These are phyloP conservation scores for Exophiala dermatitidis DNA, from an alignment of 2,329 filamentous ascomycete species.

Conservation along the genomic window DNA sequence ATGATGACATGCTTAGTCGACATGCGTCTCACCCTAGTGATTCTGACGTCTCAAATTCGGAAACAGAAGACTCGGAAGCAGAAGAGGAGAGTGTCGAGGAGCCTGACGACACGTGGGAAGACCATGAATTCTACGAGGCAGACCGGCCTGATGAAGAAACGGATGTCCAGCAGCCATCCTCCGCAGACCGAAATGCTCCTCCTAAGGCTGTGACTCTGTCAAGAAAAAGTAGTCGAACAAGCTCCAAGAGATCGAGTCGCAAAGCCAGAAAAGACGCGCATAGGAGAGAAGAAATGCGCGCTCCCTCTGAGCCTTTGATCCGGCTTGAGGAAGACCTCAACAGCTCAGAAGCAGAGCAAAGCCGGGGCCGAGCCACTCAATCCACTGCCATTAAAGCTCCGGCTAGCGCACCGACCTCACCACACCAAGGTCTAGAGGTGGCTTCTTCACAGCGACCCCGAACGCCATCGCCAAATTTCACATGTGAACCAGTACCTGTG, in stretches of 20 bases:
- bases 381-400: not conserved
- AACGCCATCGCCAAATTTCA: constrained; percentile 57
- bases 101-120: constrained; percentile 6
- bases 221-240: constrained; percentile 24
- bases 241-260: constrained; percentile 17
- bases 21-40: constrained; percentile 41
- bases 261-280: constrained; percentile 4
- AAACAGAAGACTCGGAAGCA: constrained; percentile 24
- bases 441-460: constrained; percentile 6
- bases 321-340: constrained; percentile 12
- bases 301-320: constrained; percentile 1
- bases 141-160: constrained; percentile 31
- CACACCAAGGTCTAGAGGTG: constrained; percentile 1
- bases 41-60: constrained; percentile 38
- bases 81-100: constrained; percentile 8
- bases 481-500: constrained; percentile 64
- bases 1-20: constrained; percentile 51
- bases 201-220: constrained; percentile 14
- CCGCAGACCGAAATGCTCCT: constrained; percentile 1
- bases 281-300: constrained; percentile 1
- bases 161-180: constrained; percentile 31
- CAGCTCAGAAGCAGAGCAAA: not conserved
- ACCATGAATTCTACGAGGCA: constrained; percentile 7
- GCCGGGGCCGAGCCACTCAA: constrained; percentile 3
- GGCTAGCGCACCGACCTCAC: not conserved